Conservation (phyloP, 2,329 filamentous ascomycete genomes). For the Botrytis fabae region DNA sequence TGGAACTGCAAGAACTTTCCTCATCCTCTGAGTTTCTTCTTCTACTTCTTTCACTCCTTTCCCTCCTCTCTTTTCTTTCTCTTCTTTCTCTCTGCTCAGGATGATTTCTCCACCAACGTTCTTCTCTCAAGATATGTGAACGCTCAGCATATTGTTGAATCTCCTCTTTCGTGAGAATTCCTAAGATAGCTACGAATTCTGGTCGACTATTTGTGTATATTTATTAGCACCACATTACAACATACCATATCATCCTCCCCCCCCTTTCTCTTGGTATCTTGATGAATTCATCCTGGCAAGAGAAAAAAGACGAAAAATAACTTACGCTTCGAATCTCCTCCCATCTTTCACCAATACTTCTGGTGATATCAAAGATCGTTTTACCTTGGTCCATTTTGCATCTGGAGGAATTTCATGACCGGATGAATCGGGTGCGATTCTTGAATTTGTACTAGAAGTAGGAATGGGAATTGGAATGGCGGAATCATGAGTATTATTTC, state of each 20-base stretch:
- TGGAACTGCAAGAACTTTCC: background rate
- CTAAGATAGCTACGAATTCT: constrained; percentile 60
- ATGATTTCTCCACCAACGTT: constrained; percentile 27
- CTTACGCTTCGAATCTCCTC: constrained; percentile 57
- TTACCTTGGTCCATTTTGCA: constrained; percentile 61
- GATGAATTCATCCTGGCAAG: background rate
- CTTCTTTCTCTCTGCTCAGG: background rate
- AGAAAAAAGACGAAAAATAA: constrained; percentile 1
- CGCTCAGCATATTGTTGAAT: constrained; percentile 53
- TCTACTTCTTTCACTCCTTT: background rate
- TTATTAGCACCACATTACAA: background rate
- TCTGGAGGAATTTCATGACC: constrained; percentile 58
- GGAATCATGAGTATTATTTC: constrained; percentile 25
- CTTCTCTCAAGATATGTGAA: constrained; percentile 42
- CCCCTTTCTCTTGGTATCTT: background rate
- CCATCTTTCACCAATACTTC: constrained; percentile 57
- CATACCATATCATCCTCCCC: too few species aligned
- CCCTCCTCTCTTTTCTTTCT: background rate
- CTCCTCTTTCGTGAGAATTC: constrained; percentile 53
- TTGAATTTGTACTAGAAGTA: background rate
- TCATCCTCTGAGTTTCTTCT: background rate
- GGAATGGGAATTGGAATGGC: background rate
- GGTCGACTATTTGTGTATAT: constrained; percentile 46
- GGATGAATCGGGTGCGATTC: constrained; percentile 56
- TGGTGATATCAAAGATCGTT: constrained; percentile 55